phyloP scores from a whole-genome alignment of 495 filamentous ascomycete genomes.

The Penicillium fimorum region DNA sequence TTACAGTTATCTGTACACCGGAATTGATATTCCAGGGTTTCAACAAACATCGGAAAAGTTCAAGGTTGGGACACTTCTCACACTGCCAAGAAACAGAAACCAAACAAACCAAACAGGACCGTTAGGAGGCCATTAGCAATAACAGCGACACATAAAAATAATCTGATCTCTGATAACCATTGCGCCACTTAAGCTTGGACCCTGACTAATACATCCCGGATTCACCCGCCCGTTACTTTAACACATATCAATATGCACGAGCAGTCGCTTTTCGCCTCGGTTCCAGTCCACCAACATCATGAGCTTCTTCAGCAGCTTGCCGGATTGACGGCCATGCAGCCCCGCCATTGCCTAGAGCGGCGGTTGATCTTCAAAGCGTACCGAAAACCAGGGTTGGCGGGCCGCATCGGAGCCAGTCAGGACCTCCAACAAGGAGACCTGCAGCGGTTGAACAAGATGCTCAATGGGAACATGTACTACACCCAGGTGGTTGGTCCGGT shows the following conservation, averaged over 20 bases:
- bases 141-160: constrained; percentile 15
- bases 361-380: constrained; percentile 66
- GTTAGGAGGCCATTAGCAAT: constrained; percentile 16
- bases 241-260: constrained; percentile 41
- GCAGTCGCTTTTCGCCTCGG: constrained; percentile 49
- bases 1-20: background rate
- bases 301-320: constrained; percentile 67
- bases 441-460: constrained; percentile 47
- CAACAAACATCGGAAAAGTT: background rate
- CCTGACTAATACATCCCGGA: constrained; percentile 29
- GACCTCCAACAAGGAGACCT: constrained; percentile 42
- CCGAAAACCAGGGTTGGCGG: constrained; percentile 42
- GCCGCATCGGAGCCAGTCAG: constrained; percentile 44
- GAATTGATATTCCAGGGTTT: constrained; percentile 2
- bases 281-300: constrained; percentile 45
- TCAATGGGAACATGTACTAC: constrained; percentile 53
- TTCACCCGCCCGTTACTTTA: constrained; percentile 22
- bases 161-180: constrained; percentile 18
- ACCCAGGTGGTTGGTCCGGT: constrained; percentile 48
- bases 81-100: background rate
- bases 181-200: constrained; percentile 22
- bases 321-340: constrained; percentile 66
- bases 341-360: constrained; percentile 56
- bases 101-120: background rate
- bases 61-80: background rate